Conservation (phyloP, 1,139 yeast genomes). For the Trichomonascaceae sp. region DNA sequence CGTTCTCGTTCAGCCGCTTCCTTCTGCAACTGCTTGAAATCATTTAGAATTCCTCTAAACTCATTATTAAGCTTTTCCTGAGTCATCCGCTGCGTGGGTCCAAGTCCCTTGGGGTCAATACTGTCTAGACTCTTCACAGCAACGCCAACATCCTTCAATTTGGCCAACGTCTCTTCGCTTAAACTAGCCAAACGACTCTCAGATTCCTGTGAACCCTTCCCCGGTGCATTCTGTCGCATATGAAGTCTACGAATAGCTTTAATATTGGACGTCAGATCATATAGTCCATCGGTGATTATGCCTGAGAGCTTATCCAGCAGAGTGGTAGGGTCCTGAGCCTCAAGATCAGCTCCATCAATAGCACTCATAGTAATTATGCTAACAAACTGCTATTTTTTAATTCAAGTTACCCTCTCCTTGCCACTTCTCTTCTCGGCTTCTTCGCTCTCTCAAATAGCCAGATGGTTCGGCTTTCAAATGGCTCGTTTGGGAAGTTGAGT, state of each 20-base stretch:
- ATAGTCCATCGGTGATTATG: constrained; percentile 20
- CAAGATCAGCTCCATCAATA: constrained; percentile 5
- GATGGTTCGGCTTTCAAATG: too few species aligned
- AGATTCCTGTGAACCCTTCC: constrained; percentile 7
- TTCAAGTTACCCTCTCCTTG: background rate
- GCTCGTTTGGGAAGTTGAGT: background rate
- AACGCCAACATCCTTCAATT: constrained; percentile 19
- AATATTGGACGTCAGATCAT: constrained; percentile 20
- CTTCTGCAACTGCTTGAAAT: constrained; percentile 37
- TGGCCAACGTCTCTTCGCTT: constrained; percentile 19
- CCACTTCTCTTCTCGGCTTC: background rate
- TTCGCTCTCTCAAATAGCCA: background rate
- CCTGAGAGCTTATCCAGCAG: constrained; percentile 18
- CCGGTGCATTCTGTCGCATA: constrained; percentile 11
- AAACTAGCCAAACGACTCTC: constrained; percentile 17
- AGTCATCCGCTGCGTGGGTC: constrained; percentile 29
- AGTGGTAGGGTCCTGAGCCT: constrained; percentile 10
- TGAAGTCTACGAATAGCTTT: constrained; percentile 18
- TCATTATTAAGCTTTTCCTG: constrained; percentile 41
- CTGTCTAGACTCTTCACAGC: constrained; percentile 19
- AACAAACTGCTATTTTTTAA: background rate
- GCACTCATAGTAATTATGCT: background rate
- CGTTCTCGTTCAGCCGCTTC: constrained; percentile 19
- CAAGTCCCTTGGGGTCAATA: constrained; percentile 11
- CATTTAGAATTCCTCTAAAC: constrained; percentile 37